phyloP scores from a whole-genome alignment of 148 eudicot genomes.

The Fagopyrum homotropicum region DNA sequence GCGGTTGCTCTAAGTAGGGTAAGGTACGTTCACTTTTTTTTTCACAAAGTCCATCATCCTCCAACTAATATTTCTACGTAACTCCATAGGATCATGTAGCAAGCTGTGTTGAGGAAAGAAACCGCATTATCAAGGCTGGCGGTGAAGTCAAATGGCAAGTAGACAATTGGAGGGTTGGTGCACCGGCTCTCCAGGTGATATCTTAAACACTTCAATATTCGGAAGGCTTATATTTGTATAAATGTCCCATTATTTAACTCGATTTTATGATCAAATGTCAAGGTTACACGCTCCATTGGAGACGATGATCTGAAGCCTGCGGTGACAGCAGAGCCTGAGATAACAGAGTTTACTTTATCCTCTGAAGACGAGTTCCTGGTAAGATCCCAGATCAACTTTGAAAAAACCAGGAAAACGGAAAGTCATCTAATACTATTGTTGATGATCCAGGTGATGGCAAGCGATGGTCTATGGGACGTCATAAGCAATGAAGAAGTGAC shows the following conservation, averaged over 20 bases:
- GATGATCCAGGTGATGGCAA: constrained; percentile 74
- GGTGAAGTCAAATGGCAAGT: constrained; percentile 82
- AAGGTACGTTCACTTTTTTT: constrained; percentile 40
- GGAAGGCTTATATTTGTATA: background rate
- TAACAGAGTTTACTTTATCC: constrained; percentile 59
- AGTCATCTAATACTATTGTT: background rate
- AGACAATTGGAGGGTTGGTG: constrained; percentile 97
- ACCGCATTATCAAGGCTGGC: constrained; percentile 57
- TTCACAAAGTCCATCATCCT: background rate
- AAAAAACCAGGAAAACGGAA: background rate
- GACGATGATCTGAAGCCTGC: constrained; percentile 97
- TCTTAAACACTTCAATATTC: background rate
- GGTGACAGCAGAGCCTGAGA: constrained; percentile 97
- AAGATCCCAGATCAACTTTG: constrained; percentile 17
- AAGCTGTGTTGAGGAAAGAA: constrained; percentile 74
- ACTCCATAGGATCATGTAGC: constrained; percentile 82
- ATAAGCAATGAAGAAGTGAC: constrained; percentile 59
- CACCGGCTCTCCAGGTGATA: constrained; percentile 85
- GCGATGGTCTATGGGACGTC: constrained; percentile 95
- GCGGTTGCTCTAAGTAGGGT: constrained; percentile 78
- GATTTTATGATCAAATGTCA: background rate
- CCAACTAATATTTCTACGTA: background rate
- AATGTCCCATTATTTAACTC: background rate
- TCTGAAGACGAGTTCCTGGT: constrained; percentile 82
- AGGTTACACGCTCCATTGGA: constrained; percentile 97